These are phyloP conservation scores for Hyphodiscus hymeniophilus DNA, from an alignment of 495 filamentous ascomycete genomes.

Conservation along the genomic window DNA sequence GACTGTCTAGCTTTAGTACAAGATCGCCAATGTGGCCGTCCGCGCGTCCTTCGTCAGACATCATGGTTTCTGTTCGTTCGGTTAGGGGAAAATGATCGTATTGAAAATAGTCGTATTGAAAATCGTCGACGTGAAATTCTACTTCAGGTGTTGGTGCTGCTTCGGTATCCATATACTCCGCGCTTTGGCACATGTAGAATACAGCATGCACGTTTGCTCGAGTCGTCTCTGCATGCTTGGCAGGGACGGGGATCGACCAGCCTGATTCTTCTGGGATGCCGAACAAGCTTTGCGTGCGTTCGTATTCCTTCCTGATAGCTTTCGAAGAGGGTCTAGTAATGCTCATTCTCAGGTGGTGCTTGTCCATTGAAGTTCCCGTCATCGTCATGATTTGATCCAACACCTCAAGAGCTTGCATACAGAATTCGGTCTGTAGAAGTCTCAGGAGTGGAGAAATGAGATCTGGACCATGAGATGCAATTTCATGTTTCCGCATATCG, in stretches of 20 bases:
- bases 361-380: conserved; percentile 85
- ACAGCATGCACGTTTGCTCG: conserved; percentile 91
- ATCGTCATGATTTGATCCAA: conserved; percentile 93
- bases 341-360: conserved; percentile 91
- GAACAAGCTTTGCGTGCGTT: conserved; percentile 86
- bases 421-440: conserved; percentile 86
- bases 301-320: conserved; percentile 85
- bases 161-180: conserved; percentile 47
- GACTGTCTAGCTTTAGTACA: conserved; percentile 79
- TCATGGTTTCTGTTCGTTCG: conserved; percentile 79
- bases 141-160: conserved; percentile 74
- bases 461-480: conserved; percentile 87
- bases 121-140: conserved; percentile 87
- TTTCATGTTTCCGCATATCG: conserved; percentile 86
- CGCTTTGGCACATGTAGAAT: conserved; percentile 77
- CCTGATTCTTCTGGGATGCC: conserved; percentile 93
- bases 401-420: conserved; percentile 81
- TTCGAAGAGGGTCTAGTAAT: conserved; percentile 80
- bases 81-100: conserved; percentile 58
- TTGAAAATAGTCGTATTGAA: conserved; percentile 70
- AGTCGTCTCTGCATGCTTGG: conserved; percentile 74
- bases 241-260: conserved; percentile 93
- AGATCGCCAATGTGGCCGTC: conserved; percentile 75
- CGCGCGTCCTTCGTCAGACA: conserved; percentile 73
- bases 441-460: conserved; percentile 88